Evolutionary conservation across 176 grass and related monocot species (phyloP), one percentile per base, ranked within the genome.

Genomic region (Eleusine coracana): DNA sequence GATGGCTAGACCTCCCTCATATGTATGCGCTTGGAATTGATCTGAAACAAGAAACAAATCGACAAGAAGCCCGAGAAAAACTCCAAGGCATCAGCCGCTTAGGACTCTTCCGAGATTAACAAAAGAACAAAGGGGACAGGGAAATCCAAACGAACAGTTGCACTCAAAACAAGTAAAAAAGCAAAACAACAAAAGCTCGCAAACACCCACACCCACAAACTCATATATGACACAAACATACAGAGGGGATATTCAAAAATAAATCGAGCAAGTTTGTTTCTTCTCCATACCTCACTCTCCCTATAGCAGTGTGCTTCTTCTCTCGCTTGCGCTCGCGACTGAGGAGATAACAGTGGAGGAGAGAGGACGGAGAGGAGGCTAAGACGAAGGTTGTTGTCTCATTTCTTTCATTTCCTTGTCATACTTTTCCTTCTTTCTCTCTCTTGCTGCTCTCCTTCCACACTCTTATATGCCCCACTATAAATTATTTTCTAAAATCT

Each of bases 141-240:
- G 90, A 93, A 93, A 95, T 93, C 92, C 90, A 93, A 95, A 93
- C 90, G 78, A 95, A 91, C 86, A 93, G 88, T 98, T 93, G 90
- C 92, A 91, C 90, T 93, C 92, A 89, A 89, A 91, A 90, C 92
- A 90, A 92, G 88, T 88, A 92, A 91, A 95, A 87, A 94, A 86
- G 81, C 84, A 83, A 86, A 55, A 87, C 76, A 89, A 97, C 81
- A 89, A 92, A 94, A 86, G 86, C 83, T 92, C 88, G 69, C 88
- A 87, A 90, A 87, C 84, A 90, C 80, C 80, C 88, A 84, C 75
- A 90, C 79, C 84, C 79, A 61, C 79, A 83, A 73, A 83, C 74
- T 83, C 84, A 7, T 77, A 83, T 90, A 62, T 86, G 83, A 67
- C 88, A 89, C 78, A 85, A 82, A 88, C 83, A 86, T 51, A 83